Percentiles rank a stretch among this genome's conserved stretches.
Conservation (phyloP, 192 early-diverging fungal species). For the Gryganskiella cystojenkinii region DNA sequence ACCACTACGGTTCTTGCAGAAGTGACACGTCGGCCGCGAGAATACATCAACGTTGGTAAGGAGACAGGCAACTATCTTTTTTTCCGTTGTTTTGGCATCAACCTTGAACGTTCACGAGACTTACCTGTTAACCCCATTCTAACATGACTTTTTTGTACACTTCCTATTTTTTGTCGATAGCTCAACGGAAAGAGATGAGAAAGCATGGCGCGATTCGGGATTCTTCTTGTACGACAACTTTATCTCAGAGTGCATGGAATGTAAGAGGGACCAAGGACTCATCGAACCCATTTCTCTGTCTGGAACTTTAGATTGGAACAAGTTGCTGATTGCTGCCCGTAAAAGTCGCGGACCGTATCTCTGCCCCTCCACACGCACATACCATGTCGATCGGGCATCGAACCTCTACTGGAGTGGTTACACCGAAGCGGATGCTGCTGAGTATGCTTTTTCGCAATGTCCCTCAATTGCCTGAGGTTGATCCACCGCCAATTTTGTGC, state of each 20-base stretch:
- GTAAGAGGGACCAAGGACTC: too few species aligned
- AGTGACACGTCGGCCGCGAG: conserved; percentile 15
- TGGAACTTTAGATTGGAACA: conserved; percentile 53
- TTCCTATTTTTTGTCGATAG: conserved; percentile 3
- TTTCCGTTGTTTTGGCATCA: background rate
- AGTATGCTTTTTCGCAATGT: conserved; percentile 25
- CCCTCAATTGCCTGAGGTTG: background rate
- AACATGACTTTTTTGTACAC: background rate
- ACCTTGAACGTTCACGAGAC: too few species aligned
- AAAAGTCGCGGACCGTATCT: conserved; percentile 59
- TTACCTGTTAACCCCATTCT: too few species aligned
- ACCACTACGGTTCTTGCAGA: conserved; percentile 36
- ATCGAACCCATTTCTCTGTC: background rate
- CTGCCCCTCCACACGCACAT: conserved; percentile 57
- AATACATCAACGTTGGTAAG: conserved; percentile 51
- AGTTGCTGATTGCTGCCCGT: conserved; percentile 57
- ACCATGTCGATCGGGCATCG: conserved; percentile 56
- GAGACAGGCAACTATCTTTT: too few species aligned
- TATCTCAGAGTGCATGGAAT: background rate
- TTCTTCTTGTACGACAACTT: conserved; percentile 21
- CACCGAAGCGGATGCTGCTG: conserved; percentile 34
- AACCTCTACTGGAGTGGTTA: conserved; percentile 58
- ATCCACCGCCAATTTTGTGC: too few species aligned
- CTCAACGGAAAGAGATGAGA: conserved; percentile 48
- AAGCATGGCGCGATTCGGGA: conserved; percentile 46